Base-by-base conservation (phyloP, 805 yeast genomes). In the Wickerhamomyces ciferrii region DNA sequence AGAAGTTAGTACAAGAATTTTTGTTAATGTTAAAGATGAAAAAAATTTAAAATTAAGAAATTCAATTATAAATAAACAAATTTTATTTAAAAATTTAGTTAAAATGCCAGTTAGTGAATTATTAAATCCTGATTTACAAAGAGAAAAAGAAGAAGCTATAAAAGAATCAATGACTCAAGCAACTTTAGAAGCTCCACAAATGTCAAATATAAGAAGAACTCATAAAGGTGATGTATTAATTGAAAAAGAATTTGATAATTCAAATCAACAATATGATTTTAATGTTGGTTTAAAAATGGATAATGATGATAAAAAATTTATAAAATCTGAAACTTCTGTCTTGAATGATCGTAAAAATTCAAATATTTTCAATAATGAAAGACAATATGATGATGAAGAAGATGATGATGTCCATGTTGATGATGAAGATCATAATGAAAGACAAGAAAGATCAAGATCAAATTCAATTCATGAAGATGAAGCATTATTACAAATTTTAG, bases 191-290 rank as follows among this genome's bases (percentile, higher is more conserved):
- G 74, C 65, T 21, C 79, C 76, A 34, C 75, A 71, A 36, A 79
- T 72, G 29, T 89, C 89, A 17, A 74, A 82, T 40, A 79, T 87
- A 53, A 74, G 88, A 53, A 74, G 89, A 56, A 87, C 96, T 3
- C 96, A 89, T 61, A 87, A 85, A 62, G 96, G 97, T 23, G 96
- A 90, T 50, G 91, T 86, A 58, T 62, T 86, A n/a, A 74, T 87
- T 6, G 95, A 85, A 46, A 69, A 64, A 38, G 78, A 72, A 21
- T 77, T 52, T 9, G 17, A 44, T 6, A 10, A 43, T 5, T 42
- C 41, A 5, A 48, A 47, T 21, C 55, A 53, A 37, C 59, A 55
- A 36, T 53, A 29, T 35, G 70, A 67, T 46, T 52, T 58, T 35
- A 57, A 67, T 32, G 63, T 61, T 50, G 62, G 65, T 21, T 53